Evolutionary conservation across 2,329 filamentous ascomycete species (phyloP).

Genomic region (Aspergillus flavus): DNA sequence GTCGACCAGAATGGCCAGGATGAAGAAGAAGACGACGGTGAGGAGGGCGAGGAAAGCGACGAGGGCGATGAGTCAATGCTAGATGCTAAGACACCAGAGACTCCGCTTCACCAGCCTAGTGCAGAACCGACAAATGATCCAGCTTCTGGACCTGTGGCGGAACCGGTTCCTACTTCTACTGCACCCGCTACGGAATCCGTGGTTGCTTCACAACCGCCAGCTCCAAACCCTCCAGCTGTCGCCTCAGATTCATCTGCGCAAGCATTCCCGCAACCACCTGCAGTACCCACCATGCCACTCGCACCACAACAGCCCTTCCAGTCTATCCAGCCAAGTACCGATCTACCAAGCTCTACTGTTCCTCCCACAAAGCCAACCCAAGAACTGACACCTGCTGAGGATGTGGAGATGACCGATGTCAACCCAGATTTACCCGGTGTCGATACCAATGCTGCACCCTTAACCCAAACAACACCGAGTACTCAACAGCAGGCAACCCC

Average conservation of each 20-base stretch:
- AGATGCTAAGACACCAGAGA: slow-evolving; percentile 48
- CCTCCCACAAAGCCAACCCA: slow-evolving; percentile 2
- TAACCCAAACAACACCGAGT: slow-evolving; percentile 8
- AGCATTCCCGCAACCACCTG: slow-evolving; percentile 6
- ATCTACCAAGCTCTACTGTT: background rate
- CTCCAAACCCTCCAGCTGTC: slow-evolving; percentile 1
- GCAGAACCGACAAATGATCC: slow-evolving; percentile 10
- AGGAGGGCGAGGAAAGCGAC: slow-evolving; percentile 52
- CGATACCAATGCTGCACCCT: slow-evolving; percentile 5
- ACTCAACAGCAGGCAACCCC: slow-evolving; percentile 2
- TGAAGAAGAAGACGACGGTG: slow-evolving; percentile 51
- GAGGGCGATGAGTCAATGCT: slow-evolving; percentile 55
- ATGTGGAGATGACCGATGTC: slow-evolving; percentile 23
- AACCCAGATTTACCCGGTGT: slow-evolving; percentile 2
- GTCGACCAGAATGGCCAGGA: slow-evolving; percentile 49
- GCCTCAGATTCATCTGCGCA: slow-evolving; percentile 5
- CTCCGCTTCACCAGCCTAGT: slow-evolving; percentile 33
- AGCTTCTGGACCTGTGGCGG: slow-evolving; percentile 1
- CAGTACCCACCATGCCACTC: background rate
- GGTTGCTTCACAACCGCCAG: slow-evolving; percentile 5
- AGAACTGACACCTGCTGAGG: slow-evolving; percentile 11
- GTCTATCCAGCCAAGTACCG: slow-evolving; percentile 1
- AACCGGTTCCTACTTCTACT: slow-evolving; percentile 12
- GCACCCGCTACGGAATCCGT: slow-evolving; percentile 8
- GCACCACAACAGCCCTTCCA: slow-evolving; percentile 3